Evolutionary conservation across 139 green algal species (phyloP).

Genomic region (Chlamydomonas eustigma): DNA sequence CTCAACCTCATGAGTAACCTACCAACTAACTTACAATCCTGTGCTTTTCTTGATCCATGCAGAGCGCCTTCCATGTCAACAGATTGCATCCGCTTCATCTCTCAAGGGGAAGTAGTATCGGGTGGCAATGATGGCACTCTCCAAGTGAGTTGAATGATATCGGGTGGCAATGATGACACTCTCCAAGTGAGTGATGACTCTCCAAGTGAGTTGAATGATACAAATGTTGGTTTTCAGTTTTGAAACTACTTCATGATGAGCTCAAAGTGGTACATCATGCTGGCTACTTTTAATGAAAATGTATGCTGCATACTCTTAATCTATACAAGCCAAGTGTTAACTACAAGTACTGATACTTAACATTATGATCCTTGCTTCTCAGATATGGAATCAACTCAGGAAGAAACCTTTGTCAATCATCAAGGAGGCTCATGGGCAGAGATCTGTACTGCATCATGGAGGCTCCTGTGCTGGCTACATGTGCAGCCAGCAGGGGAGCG

Average conservation of each 20-base stretch:
- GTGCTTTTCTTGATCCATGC: too few relatives aligned
- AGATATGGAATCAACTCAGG: constrained; percentile 63
- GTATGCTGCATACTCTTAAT: too few relatives aligned
- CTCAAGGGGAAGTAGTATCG: not conserved
- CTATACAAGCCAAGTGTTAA: too few relatives aligned
- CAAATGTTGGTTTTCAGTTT: too few relatives aligned
- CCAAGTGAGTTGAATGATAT: not conserved
- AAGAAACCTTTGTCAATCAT: constrained; percentile 70
- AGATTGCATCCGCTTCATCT: not conserved
- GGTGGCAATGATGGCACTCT: constrained; percentile 2
- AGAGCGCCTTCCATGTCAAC: constrained; percentile 1
- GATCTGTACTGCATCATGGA: not conserved
- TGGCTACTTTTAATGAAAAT: too few relatives aligned
- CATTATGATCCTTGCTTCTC: too few relatives aligned
- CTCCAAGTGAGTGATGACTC: not conserved
- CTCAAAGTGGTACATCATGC: too few relatives aligned
- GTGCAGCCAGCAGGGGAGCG: too few relatives aligned
- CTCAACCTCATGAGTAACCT: too few relatives aligned
- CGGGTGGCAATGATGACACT: constrained; percentile 1
- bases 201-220: not conserved
- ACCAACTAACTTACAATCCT: too few relatives aligned
- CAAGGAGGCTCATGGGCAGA: constrained; percentile 19
- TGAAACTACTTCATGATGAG: too few relatives aligned
- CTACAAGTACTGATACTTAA: too few relatives aligned
- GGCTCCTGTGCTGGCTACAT: constrained; percentile 4